Evolutionary conservation across 768 basidiomycete genomes (phyloP), one percentile per base, ranked within the genome.

Genomic region (Podaxis carcinomalis): DNA sequence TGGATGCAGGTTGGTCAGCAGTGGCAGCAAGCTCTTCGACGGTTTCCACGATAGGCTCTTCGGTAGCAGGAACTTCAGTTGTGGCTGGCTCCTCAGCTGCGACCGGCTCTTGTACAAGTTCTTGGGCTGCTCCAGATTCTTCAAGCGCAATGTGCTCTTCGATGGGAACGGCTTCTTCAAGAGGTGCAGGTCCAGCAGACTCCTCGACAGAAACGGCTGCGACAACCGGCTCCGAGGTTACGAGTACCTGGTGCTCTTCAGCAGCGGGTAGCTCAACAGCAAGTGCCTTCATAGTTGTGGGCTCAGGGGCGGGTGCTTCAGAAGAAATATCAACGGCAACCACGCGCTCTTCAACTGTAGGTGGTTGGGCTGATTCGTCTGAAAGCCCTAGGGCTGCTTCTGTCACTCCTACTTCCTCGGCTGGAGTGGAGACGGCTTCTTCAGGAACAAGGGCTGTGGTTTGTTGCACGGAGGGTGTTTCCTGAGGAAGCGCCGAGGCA

Each of bases 1-100:
- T 19, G 19, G 42, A 7, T 7, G n/a, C n/a, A 16, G 42, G 16
- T 44, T 44, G 14, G n/a, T n/a, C 42, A 44, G 16, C 42, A 6
- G 32, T 32, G 32, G 42, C 56, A n/a, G 13, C 39, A 27, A 51
- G 51, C 35, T 25, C 62, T 7, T 39, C 64, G n/a, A 51, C 58
- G 16, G 21, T 16, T 44, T 44, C 42, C 6, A 9, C 42, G 42
- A 44, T 44, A 7, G n/a, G 42, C 16, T 44, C 42, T n/a, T 44
- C 42, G 42, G n/a, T 19, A 44, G 3, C 14, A 44, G 19, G 42
- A 6, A n/a, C 42, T 44, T n/a, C 42, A 19, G 14, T 14, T 5
- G n/a, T 16, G 14, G n/a, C 19, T 5, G 42, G 42, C n/a, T 44
- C 42, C 42, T 44, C 42, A 44, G 19, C 19, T 4, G 42, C n/a